phyloP scores from a whole-genome alignment of 805 yeast genomes.

The Lipomyces mesembrius region DNA sequence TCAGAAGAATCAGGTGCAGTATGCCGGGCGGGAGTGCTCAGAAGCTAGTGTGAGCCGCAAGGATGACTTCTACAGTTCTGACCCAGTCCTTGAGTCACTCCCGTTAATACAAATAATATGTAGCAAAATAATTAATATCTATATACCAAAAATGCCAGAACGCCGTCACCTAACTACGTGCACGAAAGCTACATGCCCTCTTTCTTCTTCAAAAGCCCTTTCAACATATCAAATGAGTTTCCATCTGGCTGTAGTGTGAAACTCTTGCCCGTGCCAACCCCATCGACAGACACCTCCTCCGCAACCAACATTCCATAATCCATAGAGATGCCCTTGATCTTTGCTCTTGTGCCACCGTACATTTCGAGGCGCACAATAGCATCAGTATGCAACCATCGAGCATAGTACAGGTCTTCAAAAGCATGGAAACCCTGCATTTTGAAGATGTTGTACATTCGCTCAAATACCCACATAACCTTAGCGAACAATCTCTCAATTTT shows the following conservation, averaged over 20 bases:
- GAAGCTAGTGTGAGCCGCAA: too few species aligned
- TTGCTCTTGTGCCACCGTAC: conserved; percentile 58
- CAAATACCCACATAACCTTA: conserved; percentile 65
- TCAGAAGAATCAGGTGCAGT: too few species aligned
- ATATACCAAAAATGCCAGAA: background rate
- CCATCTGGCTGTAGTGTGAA: conserved; percentile 94
- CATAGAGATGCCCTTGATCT: conserved; percentile 75
- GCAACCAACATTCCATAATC: conserved; percentile 86
- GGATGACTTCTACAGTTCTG: too few species aligned
- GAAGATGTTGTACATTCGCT: conserved; percentile 62
- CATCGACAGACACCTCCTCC: conserved; percentile 59
- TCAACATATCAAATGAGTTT: conserved; percentile 93
- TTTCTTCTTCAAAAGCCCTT: conserved; percentile 77
- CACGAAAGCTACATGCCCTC: background rate
- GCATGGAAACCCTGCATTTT: conserved; percentile 66
- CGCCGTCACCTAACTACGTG: background rate
- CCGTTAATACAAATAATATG: too few species aligned
- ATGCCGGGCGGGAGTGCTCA: too few species aligned
- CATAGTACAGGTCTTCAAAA: conserved; percentile 72
- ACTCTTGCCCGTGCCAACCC: conserved; percentile 56
- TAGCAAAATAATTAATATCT: too few species aligned
- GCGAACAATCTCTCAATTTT: conserved; percentile 63
- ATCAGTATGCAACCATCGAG: conserved; percentile 80
- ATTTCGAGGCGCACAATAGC: conserved; percentile 74
- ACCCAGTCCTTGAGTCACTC: too few species aligned